phyloP scores from a whole-genome alignment of 2,329 filamentous ascomycete species.

The Didymella pomorum region DNA sequence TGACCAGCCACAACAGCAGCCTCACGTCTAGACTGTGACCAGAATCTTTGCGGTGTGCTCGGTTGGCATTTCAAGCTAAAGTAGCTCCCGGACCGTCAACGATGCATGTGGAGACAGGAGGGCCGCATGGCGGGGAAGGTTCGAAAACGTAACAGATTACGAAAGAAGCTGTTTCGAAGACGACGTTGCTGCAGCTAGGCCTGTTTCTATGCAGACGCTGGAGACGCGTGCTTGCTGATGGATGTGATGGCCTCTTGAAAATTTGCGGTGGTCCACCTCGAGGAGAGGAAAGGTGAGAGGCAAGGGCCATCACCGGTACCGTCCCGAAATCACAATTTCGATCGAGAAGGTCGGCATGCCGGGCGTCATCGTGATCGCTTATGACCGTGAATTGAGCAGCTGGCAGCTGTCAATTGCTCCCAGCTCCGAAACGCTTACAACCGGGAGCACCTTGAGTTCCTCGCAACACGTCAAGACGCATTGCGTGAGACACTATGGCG shows the following conservation, averaged over 20 bases:
- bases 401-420: not conserved
- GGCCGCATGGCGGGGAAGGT: constrained; percentile 47
- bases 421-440: not conserved
- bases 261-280: constrained; percentile 27
- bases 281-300: constrained; percentile 7
- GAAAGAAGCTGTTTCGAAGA: constrained; percentile 32
- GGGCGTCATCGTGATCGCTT: not conserved
- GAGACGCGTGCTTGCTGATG: constrained; percentile 29
- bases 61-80: constrained; percentile 38
- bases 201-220: constrained; percentile 32
- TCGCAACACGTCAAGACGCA: constrained; percentile 6
- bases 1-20: not conserved
- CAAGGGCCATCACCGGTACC: constrained; percentile 2
- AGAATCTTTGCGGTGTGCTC: constrained; percentile 32
- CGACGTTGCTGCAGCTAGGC: constrained; percentile 29
- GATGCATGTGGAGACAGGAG: constrained; percentile 34
- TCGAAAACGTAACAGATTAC: constrained; percentile 50
- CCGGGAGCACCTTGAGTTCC: constrained; percentile 1
- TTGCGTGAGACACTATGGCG: constrained; percentile 24
- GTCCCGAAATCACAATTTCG: not conserved
- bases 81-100: constrained; percentile 41
- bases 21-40: constrained; percentile 8
- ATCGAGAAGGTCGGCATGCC: not conserved
- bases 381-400: not conserved
- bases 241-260: constrained; percentile 30